Evolutionary conservation across 1,284 basidiomycete species (phyloP).

Genomic region (Ganoderma lingzhi): DNA sequence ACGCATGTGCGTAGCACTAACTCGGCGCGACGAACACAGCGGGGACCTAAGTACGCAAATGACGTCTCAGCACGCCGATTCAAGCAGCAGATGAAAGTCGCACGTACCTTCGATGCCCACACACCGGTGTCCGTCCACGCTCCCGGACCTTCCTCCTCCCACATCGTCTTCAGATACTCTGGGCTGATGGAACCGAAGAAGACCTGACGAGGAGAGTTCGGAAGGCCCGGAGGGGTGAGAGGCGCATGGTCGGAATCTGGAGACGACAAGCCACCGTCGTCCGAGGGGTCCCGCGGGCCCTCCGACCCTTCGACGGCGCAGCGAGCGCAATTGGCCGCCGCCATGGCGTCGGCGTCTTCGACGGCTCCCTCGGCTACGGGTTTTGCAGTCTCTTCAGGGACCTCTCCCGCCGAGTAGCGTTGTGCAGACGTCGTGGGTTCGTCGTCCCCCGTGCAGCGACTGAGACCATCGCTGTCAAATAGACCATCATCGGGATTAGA

Average conservation of each 20-base stretch:
- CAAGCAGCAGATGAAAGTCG: background rate
- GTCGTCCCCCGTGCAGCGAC: background rate
- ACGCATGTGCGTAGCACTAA: background rate
- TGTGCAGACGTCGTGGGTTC: background rate
- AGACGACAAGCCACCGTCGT: background rate
- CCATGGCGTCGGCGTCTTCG: too few species aligned
- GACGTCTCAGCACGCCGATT: background rate
- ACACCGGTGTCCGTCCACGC: background rate
- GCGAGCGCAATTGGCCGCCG: too few species aligned
- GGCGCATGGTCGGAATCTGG: background rate
- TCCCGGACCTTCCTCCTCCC: constrained; percentile 1
- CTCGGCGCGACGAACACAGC: background rate
- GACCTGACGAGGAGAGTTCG: background rate
- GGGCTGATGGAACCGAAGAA: background rate
- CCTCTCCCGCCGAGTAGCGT: too few species aligned
- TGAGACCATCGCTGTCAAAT: background rate
- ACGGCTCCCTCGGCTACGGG: too few species aligned
- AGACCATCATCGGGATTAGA: background rate
- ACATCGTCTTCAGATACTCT: background rate
- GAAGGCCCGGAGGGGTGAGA: background rate
- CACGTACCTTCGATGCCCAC: background rate
- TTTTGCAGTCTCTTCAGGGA: too few species aligned
- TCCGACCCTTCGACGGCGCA: too few species aligned
- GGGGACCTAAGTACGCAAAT: background rate
- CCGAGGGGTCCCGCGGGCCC: too few species aligned